phyloP scores from a whole-genome alignment of 371 early-diverging fungal genomes.

The Gilbertella persicaria region DNA sequence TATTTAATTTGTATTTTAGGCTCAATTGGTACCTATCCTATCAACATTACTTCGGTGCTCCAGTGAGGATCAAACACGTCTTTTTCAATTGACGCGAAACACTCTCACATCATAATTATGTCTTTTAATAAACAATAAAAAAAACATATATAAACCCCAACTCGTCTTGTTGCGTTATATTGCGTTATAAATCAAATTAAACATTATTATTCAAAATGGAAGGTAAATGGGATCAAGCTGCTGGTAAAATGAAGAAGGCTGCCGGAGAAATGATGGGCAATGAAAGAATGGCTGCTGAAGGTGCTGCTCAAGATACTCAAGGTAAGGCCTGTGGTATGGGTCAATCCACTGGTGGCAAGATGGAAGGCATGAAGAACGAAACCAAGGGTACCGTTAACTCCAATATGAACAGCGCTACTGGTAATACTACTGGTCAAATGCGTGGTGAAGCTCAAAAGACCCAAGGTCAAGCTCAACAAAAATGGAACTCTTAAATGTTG shows the following conservation, averaged over 20 bases:
- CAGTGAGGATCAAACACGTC: slow-evolving; percentile 28
- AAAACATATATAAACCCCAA: background rate
- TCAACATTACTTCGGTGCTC: slow-evolving; percentile 36
- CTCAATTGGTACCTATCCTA: slow-evolving; percentile 38
- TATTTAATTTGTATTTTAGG: slow-evolving; percentile 13
- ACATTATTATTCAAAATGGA: slow-evolving; percentile 14
- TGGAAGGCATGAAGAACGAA: background rate
- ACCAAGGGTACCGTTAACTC: background rate
- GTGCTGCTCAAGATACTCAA: slow-evolving; percentile 2
- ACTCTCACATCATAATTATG: background rate
- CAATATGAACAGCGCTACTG: background rate
- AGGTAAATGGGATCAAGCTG: slow-evolving; percentile 3
- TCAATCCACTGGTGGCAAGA: background rate
- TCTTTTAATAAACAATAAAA: background rate
- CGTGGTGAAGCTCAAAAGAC: background rate
- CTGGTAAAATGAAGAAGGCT: slow-evolving; percentile 24
- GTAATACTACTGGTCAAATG: background rate
- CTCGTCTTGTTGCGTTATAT: background rate
- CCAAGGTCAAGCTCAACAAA: slow-evolving; percentile 1
- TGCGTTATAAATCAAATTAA: slow-evolving; percentile 22
- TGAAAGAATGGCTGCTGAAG: slow-evolving; percentile 17
- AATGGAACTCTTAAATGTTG: background rate
- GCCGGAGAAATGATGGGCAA: slow-evolving; percentile 24
- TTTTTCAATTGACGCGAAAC: slow-evolving; percentile 8
- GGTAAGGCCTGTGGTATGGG: background rate